These are phyloP conservation scores for Akanthomyces muscarius DNA, from an alignment of 2,329 filamentous ascomycete genomes.

Conservation along the genomic window DNA sequence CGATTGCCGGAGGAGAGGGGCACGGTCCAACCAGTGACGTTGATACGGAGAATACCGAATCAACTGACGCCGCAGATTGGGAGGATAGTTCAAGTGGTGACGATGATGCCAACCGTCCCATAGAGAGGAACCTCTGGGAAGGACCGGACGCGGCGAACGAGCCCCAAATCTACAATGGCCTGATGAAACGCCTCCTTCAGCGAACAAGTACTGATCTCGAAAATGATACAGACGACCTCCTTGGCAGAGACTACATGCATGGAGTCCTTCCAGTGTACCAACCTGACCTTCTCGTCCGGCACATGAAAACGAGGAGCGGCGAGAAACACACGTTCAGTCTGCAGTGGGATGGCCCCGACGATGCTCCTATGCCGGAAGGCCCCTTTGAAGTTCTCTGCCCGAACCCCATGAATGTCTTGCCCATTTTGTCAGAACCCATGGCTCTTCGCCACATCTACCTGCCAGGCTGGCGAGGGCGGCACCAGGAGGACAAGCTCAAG, in stretches of 20 bases:
- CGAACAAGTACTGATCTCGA: not conserved
- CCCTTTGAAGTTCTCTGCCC: not conserved
- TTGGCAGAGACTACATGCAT: not conserved
- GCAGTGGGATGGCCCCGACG: rapidly evolving
- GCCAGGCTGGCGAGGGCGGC: not conserved
- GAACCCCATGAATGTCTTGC: not conserved
- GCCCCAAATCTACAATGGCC: not conserved
- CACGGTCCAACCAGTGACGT: too few relatives aligned
- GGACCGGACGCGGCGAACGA: not conserved
- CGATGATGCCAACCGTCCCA: too few relatives aligned
- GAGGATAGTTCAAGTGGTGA: too few relatives aligned
- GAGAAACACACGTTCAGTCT: not conserved
- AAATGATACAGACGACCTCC: not conserved
- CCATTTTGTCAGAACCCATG: not conserved
- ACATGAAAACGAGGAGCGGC: not conserved
- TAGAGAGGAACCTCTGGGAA: too few relatives aligned
- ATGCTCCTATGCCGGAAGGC: not conserved
- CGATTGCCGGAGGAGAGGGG: too few relatives aligned
- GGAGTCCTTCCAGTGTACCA: not conserved
- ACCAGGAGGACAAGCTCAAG: not conserved
- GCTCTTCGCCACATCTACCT: not conserved
- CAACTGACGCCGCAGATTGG: too few relatives aligned
- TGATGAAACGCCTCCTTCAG: not conserved
- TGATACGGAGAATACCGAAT: too few relatives aligned
- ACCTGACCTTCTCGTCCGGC: not conserved